Percentiles rank a stretch among this genome's conserved stretches.
These are phyloP conservation scores for Colletotrichum zoysiae DNA, from an alignment of 2,329 filamentous ascomycete species.

Conservation along the genomic window DNA sequence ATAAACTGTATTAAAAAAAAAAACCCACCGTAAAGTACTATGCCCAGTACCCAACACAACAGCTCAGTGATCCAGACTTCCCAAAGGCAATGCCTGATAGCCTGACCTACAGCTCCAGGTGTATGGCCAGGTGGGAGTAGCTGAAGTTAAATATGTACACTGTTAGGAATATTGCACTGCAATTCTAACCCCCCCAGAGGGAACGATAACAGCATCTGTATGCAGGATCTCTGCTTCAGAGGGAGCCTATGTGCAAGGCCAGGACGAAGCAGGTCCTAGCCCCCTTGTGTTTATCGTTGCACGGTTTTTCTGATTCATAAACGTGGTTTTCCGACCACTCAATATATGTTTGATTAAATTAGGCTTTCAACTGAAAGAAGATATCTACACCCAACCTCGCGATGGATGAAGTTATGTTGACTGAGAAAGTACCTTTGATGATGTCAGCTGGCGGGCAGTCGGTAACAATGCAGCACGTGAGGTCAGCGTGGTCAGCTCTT, in stretches of 20 bases:
- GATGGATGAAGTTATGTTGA: neutral
- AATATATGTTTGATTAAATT: neutral
- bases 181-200: neutral
- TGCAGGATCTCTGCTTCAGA: neutral
- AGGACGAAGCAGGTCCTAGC: neutral
- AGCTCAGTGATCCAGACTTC: no score
- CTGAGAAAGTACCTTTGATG: neutral
- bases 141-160: no score
- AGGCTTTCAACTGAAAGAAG: neutral
- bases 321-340: neutral
- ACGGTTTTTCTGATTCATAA: rapidly evolving
- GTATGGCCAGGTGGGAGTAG: neutral
- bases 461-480: neutral
- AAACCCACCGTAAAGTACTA: no score
- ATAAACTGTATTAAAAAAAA: no score
- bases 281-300: neutral
- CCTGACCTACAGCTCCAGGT: neutral
- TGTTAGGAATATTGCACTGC: no score
- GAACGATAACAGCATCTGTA: neutral
- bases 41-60: no score
- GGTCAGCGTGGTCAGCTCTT: neutral
- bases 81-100: neutral
- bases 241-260: neutral
- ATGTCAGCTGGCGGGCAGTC: neutral
- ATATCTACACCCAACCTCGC: neutral